phyloP scores from a whole-genome alignment of 805 yeast genomes.

The Peterozyma toletana region DNA sequence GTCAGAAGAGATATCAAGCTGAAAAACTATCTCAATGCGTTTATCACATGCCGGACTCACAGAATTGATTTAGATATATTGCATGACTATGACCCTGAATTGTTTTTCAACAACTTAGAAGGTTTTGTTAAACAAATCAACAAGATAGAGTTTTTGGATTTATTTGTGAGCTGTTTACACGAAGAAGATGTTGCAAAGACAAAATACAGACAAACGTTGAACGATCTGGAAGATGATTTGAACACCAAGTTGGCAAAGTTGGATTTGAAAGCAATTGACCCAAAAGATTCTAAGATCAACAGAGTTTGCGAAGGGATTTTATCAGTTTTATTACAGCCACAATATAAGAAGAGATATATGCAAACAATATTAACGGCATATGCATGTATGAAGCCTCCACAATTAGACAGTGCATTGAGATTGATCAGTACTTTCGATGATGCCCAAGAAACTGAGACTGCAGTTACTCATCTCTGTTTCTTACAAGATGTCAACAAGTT shows the following conservation, averaged over 20 bases:
- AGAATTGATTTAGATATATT: slow-evolving; percentile 86
- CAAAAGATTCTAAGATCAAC: slow-evolving; percentile 46
- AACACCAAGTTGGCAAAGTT: not conserved
- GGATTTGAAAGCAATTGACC: not conserved
- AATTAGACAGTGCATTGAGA: slow-evolving; percentile 63
- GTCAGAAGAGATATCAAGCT: slow-evolving; percentile 64
- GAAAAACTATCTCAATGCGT: slow-evolving; percentile 63
- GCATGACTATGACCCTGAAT: slow-evolving; percentile 76
- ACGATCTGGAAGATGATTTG: slow-evolving; percentile 13
- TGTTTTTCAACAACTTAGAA: slow-evolving; percentile 58
- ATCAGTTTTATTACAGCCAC: slow-evolving; percentile 42
- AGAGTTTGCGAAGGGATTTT: slow-evolving; percentile 68
- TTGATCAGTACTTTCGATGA: slow-evolving; percentile 48
- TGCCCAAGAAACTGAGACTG: slow-evolving; percentile 42
- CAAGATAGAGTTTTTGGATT: slow-evolving; percentile 69
- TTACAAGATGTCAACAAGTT: slow-evolving; percentile 81
- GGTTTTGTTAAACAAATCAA: slow-evolving; percentile 64
- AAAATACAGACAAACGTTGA: slow-evolving; percentile 71
- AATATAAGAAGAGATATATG: slow-evolving; percentile 48
- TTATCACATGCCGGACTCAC: slow-evolving; percentile 78
- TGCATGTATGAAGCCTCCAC: slow-evolving; percentile 88
- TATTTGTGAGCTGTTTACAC: slow-evolving; percentile 78
- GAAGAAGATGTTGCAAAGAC: slow-evolving; percentile 82
- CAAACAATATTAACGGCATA: slow-evolving; percentile 85
- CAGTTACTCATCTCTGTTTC: slow-evolving; percentile 82